These are phyloP conservation scores for Diaporthe aspalathi DNA, from an alignment of 2,329 filamentous ascomycete species.

Conservation along the genomic window DNA sequence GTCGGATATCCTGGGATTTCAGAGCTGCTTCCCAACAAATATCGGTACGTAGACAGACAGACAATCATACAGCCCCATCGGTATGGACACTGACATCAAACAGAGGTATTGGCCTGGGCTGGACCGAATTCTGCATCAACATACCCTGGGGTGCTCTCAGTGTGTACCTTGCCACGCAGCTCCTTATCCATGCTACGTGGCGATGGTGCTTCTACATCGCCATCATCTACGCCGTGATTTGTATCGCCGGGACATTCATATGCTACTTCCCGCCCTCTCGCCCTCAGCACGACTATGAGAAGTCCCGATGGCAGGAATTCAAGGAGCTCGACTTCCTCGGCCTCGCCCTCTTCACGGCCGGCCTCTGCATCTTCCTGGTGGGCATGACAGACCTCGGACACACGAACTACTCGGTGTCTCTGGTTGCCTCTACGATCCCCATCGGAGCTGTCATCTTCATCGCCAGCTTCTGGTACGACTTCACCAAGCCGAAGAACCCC, in stretches of 20 bases:
- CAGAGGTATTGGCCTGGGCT: slow-evolving; percentile 45
- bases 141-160: slow-evolving; percentile 45
- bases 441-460: slow-evolving; percentile 41
- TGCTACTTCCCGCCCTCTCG: slow-evolving; percentile 46
- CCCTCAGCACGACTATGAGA: slow-evolving; percentile 46
- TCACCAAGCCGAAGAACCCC: slow-evolving; percentile 41
- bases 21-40: slow-evolving; percentile 51
- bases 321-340: slow-evolving; percentile 48
- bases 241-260: slow-evolving; percentile 43
- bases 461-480: slow-evolving; percentile 43
- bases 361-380: slow-evolving; percentile 42
- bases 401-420: slow-evolving; percentile 38
- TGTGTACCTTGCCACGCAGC: slow-evolving; percentile 45
- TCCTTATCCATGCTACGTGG: slow-evolving; percentile 47
- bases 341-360: slow-evolving; percentile 41
- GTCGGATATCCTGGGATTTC: slow-evolving; percentile 49
- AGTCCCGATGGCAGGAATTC: slow-evolving; percentile 46
- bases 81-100: background rate
- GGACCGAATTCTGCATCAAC: slow-evolving; percentile 48
- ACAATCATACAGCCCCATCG: background rate
- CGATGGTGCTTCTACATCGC: slow-evolving; percentile 46
- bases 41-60: slow-evolving; percentile 41
- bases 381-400: slow-evolving; percentile 42
- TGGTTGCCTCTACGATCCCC: slow-evolving; percentile 41
- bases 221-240: slow-evolving; percentile 45